These are phyloP conservation scores for Vitis labrusca DNA, from an alignment of 164 flowering plant species.

Conservation along the genomic window DNA sequence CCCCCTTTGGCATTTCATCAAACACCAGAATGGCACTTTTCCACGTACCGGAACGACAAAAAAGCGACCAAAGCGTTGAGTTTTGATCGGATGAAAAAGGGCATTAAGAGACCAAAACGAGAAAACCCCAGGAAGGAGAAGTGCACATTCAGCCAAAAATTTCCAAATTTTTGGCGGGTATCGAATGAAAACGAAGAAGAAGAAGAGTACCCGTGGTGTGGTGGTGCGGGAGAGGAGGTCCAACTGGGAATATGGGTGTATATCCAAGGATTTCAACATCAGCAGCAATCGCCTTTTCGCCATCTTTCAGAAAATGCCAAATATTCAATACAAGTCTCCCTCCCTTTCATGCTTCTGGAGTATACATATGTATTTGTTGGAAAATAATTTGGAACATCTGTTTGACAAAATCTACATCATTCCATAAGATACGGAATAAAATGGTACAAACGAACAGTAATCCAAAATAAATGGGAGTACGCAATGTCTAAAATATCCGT, in stretches of 20 bases:
- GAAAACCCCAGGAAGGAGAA: neutral
- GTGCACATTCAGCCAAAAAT: neutral
- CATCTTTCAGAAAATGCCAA: slow-evolving; percentile 26
- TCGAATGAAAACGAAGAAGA: neutral
- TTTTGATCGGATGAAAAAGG: neutral
- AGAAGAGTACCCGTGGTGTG: slow-evolving; percentile 40
- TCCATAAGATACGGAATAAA: no score
- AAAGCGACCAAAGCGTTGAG: neutral
- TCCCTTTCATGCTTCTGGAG: neutral
- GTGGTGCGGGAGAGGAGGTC: slow-evolving; percentile 26
- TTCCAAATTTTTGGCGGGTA: neutral
- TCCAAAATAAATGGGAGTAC: no score
- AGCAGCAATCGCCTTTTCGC: slow-evolving; percentile 52
- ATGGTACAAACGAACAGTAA: no score
- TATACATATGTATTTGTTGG: no score
- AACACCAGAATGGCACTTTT: slow-evolving; percentile 8
- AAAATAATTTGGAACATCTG: no score
- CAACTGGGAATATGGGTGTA: slow-evolving; percentile 29
- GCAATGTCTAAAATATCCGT: no score
- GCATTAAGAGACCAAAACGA: neutral
- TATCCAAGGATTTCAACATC: slow-evolving; percentile 66
- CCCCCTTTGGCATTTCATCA: slow-evolving; percentile 15
- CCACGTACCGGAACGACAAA: no score
- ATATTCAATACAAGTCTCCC: neutral
- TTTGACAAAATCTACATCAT: no score